Conservation (phyloP, 2,329 filamentous ascomycete species). For the Blastomyces silverae region DNA sequence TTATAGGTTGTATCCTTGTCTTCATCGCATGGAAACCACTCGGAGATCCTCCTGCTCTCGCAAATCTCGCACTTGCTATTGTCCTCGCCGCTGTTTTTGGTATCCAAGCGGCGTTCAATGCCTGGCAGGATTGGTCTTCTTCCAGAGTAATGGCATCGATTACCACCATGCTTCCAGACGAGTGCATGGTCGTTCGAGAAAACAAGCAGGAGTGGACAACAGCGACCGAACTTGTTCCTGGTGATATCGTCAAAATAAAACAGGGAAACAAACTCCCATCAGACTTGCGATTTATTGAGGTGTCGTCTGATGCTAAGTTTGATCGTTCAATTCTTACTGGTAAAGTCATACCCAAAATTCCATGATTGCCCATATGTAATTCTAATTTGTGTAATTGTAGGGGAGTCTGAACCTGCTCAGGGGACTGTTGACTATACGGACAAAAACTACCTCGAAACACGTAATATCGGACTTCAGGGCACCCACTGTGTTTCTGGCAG, state of each 20-base stretch:
- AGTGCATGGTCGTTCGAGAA: constrained; percentile 59
- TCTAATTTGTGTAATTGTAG: constrained; percentile 31
- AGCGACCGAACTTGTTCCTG: constrained; percentile 60
- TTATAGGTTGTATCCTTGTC: constrained; percentile 62
- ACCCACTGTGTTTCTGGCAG: constrained; percentile 68
- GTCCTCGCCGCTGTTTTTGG: constrained; percentile 64
- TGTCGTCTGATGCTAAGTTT: constrained; percentile 63
- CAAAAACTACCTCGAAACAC: constrained; percentile 68
- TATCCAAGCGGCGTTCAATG: constrained; percentile 63
- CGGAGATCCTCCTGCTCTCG: constrained; percentile 61
- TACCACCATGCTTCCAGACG: constrained; percentile 70
- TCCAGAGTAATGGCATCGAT: constrained; percentile 72
- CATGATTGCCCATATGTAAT: not conserved
- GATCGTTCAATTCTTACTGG: constrained; percentile 67
- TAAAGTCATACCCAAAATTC: constrained; percentile 25
- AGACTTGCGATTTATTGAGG: constrained; percentile 63
- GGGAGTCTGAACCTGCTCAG: constrained; percentile 59
- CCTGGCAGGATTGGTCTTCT: constrained; percentile 69
- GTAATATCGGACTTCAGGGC: constrained; percentile 69
- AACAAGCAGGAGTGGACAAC: constrained; percentile 46
- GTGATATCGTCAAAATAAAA: constrained; percentile 62
- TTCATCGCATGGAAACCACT: constrained; percentile 72
- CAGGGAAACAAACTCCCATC: constrained; percentile 68
- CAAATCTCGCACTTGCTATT: constrained; percentile 66
- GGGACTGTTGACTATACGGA: constrained; percentile 62